These are phyloP conservation scores for Biancaea sappan DNA, from an alignment of 306 rosid genomes.

Conservation along the genomic window DNA sequence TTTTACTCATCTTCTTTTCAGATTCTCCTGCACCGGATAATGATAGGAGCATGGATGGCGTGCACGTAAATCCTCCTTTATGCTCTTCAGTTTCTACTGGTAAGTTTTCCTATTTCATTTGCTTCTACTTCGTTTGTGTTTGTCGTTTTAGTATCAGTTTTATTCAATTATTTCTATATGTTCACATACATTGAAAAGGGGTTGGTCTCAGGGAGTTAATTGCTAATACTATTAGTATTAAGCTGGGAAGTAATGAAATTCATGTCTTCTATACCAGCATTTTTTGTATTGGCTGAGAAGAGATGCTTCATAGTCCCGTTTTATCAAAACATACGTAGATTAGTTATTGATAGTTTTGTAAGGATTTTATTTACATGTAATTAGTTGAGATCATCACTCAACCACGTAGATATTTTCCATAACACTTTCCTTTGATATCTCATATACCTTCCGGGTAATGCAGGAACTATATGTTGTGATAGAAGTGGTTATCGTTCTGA, in stretches of 20 bases:
- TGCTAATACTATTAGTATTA: background rate
- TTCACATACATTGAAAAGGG: slow-evolving; percentile 14
- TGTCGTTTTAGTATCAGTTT: background rate
- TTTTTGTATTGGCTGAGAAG: background rate
- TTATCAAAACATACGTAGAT: background rate
- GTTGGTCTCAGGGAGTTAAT: background rate
- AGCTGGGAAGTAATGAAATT: background rate
- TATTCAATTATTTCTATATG: background rate
- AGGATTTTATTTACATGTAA: no score
- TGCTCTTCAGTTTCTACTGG: slow-evolving; percentile 71
- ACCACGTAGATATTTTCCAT: background rate
- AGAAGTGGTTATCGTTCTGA: slow-evolving; percentile 82
- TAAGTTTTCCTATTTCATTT: slow-evolving; percentile 25
- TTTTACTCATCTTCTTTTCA: slow-evolving; percentile 34
- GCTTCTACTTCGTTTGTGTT: background rate
- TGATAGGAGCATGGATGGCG: slow-evolving; percentile 40
- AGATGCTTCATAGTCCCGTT: background rate
- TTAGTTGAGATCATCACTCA: background rate
- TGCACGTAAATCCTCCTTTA: no score
- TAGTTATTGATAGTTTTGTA: background rate
- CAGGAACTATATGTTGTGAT: slow-evolving; percentile 89
- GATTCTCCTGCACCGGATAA: slow-evolving; percentile 52
- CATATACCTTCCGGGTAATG: background rate
- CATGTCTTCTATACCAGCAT: background rate
- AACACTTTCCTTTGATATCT: background rate